Conservation (phyloP, 768 basidiomycete genomes). For the Naematelia aurantialba region DNA sequence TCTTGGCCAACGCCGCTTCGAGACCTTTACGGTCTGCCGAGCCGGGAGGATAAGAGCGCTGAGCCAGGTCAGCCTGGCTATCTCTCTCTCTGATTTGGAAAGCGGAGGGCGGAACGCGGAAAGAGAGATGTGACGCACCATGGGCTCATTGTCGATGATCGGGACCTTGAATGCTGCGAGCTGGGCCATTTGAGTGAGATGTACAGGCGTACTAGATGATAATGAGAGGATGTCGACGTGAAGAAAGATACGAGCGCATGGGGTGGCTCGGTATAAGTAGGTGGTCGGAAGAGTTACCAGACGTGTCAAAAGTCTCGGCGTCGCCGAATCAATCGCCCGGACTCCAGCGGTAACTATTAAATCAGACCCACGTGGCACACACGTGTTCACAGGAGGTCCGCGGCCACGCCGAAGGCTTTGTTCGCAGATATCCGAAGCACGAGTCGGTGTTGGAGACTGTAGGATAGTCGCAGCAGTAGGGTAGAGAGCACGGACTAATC, state of each 20-base stretch:
- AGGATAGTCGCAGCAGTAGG: no score
- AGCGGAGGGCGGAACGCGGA: neutral
- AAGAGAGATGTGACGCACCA: conserved; percentile 57
- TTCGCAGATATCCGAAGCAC: no score
- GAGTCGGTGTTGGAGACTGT: no score
- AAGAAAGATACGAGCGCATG: no score
- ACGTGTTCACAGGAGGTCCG: no score
- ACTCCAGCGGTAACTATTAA: no score
- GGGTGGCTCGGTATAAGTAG: no score
- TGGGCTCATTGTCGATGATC: conserved; percentile 82
- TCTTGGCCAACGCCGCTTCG: conserved; percentile 67
- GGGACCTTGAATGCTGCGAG: conserved; percentile 85
- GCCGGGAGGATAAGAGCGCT: conserved; percentile 64
- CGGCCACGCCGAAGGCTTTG: no score
- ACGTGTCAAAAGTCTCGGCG: neutral
- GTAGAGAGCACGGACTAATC: no score
- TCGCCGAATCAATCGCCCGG: neutral
- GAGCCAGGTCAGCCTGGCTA: neutral
- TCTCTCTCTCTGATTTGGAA: neutral
- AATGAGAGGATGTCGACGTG: no score
- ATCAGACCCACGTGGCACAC: no score
- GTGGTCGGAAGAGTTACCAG: no score
- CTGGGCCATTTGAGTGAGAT: conserved; percentile 22
- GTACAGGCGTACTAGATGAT: neutral
- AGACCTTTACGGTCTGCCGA: conserved; percentile 72